A percentile compares a stretch with the other conserved stretches of the same genome.
These are phyloP conservation scores for Penicillium daleae DNA, from an alignment of 495 filamentous ascomycete species.

Conservation along the genomic window DNA sequence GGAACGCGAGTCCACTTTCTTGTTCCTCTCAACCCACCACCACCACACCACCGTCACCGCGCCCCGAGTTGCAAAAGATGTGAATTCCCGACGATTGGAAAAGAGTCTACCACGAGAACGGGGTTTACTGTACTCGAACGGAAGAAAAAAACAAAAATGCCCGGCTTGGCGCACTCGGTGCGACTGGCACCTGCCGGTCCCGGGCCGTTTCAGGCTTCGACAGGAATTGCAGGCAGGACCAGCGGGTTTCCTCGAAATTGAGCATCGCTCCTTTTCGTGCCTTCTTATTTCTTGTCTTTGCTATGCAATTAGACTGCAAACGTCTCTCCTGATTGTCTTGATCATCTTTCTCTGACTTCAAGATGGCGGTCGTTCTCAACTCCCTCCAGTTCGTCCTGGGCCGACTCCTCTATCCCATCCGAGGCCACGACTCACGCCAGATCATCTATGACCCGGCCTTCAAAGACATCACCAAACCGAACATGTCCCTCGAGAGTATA, in stretches of 20 bases:
- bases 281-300: not conserved
- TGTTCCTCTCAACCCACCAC: not conserved
- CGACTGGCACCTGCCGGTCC: slow-evolving; percentile 24
- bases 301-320: not conserved
- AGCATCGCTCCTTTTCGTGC: slow-evolving; percentile 1
- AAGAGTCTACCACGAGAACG: no score
- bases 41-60: not conserved
- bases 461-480: slow-evolving; percentile 36
- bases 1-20: not conserved
- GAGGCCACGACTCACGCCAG: slow-evolving; percentile 35
- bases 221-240: slow-evolving; percentile 1
- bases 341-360: not conserved
- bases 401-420: slow-evolving; percentile 29
- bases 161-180: not conserved
- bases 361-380: slow-evolving; percentile 23
- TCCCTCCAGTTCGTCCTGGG: slow-evolving; percentile 31
- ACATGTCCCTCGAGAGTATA: slow-evolving; percentile 46
- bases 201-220: slow-evolving; percentile 28
- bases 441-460: slow-evolving; percentile 33
- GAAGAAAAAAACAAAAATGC: not conserved
- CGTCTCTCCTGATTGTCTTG: not conserved
- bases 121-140: no score
- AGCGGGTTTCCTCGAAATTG: not conserved
- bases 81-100: no score
- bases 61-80: not conserved